phyloP scores from a whole-genome alignment of 768 basidiomycete genomes.

The Mycena pura region DNA sequence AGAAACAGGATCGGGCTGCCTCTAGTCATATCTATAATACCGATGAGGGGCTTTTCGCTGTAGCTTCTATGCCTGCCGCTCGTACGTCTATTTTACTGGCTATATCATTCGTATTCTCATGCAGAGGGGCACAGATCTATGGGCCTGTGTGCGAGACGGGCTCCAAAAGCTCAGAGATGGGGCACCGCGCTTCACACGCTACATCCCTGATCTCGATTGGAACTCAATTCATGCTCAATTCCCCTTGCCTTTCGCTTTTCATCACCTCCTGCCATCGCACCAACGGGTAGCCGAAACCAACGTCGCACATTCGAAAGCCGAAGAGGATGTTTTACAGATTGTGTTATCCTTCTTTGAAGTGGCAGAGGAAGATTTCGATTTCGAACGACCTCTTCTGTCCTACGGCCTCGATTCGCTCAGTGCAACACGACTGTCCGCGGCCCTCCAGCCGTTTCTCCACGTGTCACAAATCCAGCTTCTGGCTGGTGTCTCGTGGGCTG shows the following conservation, averaged over 20 bases:
- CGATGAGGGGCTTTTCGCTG: background rate
- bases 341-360: conserved; percentile 30
- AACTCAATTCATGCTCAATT: background rate
- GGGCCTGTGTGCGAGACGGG: background rate
- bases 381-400: conserved; percentile 34
- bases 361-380: conserved; percentile 30
- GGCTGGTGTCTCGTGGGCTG: too few relatives aligned
- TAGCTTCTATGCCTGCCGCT: too few relatives aligned
- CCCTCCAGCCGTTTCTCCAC: conserved; percentile 28
- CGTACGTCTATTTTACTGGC: background rate
- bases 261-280: background rate
- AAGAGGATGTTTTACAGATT: too few relatives aligned
- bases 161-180: background rate
- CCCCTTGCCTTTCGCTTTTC: background rate
- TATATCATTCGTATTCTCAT: background rate
- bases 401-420: conserved; percentile 41
- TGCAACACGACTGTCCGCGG: conserved; percentile 34
- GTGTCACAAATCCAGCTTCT: too few relatives aligned
- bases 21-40: background rate
- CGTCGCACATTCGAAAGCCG: too few relatives aligned
- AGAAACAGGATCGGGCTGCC: background rate
- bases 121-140: background rate
- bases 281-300: too few relatives aligned
- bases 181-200: background rate
- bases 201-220: background rate